These are phyloP conservation scores for Eutypella sp. DNA, from an alignment of 2,329 filamentous ascomycete species.

Conservation along the genomic window DNA sequence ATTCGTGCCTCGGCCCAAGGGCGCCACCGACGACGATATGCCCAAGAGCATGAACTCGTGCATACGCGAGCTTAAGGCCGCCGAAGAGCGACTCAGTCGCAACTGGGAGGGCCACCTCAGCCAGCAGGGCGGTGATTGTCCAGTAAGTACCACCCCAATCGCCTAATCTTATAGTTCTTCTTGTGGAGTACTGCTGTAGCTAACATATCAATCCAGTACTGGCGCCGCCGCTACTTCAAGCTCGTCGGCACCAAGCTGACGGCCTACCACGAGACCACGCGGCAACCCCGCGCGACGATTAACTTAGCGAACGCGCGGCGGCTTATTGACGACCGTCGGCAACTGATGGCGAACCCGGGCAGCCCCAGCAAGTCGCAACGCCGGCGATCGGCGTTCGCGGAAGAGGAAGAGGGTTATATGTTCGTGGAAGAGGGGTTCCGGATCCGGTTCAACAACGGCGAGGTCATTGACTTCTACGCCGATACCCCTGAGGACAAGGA, in stretches of 20 bases:
- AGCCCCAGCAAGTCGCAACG: constrained; percentile 59
- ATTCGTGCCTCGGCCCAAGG: constrained; percentile 89
- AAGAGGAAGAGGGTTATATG: constrained; percentile 99
- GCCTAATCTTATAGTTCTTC: neutral
- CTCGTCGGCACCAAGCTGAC: constrained; percentile 86
- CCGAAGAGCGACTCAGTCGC: constrained; percentile 72
- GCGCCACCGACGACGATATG: constrained; percentile 87
- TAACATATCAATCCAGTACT: constrained; percentile 62
- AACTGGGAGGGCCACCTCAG: constrained; percentile 86
- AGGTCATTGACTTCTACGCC: constrained; percentile 97
- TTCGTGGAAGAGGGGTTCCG: constrained; percentile 99
- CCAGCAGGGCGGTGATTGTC: constrained; percentile 96
- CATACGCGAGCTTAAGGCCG: constrained; percentile 86
- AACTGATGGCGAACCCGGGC: constrained; percentile 72
- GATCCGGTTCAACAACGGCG: constrained; percentile 95
- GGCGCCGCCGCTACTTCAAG: constrained; percentile 97
- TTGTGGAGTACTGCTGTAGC: constrained; percentile 12
- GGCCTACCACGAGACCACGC: constrained; percentile 91
- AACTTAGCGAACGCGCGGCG: constrained; percentile 90
- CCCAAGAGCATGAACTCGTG: constrained; percentile 99
- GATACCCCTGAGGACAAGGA: constrained; percentile 85
- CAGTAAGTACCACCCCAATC: constrained; percentile 59
- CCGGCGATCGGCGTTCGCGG: constrained; percentile 90
- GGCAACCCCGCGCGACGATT: constrained; percentile 93
- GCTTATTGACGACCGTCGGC: constrained; percentile 84